Percentiles rank a stretch among this genome's conserved stretches.
These are phyloP conservation scores for Drechslerella stenobrocha DNA, from an alignment of 2,329 filamentous ascomycete genomes.

Conservation along the genomic window DNA sequence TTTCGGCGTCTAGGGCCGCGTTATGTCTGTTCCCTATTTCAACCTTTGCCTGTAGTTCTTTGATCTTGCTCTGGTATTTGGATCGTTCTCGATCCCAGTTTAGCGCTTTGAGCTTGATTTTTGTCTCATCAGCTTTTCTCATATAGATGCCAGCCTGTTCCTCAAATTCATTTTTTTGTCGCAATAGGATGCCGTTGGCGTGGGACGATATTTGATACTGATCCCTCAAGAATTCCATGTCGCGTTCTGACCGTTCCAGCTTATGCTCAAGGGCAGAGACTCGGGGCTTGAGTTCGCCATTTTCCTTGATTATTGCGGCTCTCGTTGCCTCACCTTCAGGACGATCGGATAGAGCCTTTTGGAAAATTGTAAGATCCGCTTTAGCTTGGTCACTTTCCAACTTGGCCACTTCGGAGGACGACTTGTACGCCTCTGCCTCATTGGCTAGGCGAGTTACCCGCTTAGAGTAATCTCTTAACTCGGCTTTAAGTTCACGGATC, in stretches of 20 bases:
- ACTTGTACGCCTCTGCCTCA: constrained; percentile 13
- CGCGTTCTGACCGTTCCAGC: constrained; percentile 1
- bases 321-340: constrained; percentile 5
- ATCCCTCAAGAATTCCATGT: constrained; percentile 15
- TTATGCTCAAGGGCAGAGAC: constrained; percentile 12
- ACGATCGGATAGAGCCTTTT: constrained; percentile 12
- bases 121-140: constrained; percentile 20
- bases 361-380: constrained; percentile 13
- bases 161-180: constrained; percentile 18
- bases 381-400: constrained; percentile 14
- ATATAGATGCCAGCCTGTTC: constrained; percentile 5
- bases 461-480: neutral
- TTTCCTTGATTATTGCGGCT: constrained; percentile 17
- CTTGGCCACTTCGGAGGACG: constrained; percentile 7
- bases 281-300: constrained; percentile 14
- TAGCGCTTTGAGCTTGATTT: constrained; percentile 18
- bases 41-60: constrained; percentile 19
- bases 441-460: constrained; percentile 6
- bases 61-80: constrained; percentile 20
- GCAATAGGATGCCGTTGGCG: constrained; percentile 1
- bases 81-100: constrained; percentile 30
- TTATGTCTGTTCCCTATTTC: constrained; percentile 25
- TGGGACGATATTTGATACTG: constrained; percentile 19
- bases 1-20: constrained; percentile 23
- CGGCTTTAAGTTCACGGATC: constrained; percentile 14